Evolutionary conservation across 2,329 filamentous ascomycete genomes (phyloP).

Genomic region (Leptographium galeiforme): DNA sequence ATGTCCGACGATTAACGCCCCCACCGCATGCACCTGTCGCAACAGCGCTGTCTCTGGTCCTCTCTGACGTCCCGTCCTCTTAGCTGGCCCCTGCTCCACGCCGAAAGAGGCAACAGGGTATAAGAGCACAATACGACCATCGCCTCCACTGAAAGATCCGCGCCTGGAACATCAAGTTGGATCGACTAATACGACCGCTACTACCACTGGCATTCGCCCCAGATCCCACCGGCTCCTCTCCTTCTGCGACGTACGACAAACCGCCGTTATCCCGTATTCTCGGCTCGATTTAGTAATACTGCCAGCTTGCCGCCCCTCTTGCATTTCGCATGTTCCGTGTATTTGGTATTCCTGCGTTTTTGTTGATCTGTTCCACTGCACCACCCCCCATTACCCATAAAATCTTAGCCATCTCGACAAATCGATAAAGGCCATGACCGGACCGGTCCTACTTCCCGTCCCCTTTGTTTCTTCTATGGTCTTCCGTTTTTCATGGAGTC

Average conservation of each 20-base stretch:
- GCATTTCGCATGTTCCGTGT: background rate
- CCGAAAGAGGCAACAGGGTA: background rate
- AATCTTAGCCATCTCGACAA: too few relatives aligned
- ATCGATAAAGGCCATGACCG: background rate
- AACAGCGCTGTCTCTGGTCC: too few relatives aligned
- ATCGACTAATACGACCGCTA: background rate
- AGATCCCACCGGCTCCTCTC: background rate
- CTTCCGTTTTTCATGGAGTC: slow-evolving; percentile 28
- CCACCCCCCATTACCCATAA: background rate
- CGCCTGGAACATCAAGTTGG: background rate
- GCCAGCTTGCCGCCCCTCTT: background rate
- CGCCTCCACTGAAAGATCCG: background rate
- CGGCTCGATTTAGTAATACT: too few relatives aligned
- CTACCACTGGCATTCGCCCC: background rate
- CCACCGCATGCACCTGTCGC: background rate
- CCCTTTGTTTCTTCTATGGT: background rate
- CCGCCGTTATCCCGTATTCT: background rate
- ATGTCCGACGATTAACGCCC: too few relatives aligned
- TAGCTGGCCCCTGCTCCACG: background rate
- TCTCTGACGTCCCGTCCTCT: too few relatives aligned
- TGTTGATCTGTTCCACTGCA: background rate
- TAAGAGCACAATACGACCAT: background rate
- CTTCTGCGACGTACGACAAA: background rate
- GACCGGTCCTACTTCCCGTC: background rate
- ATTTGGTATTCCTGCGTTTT: background rate